Conservation (phyloP, 371 early-diverging fungal species). For the Ecytonucleospora hepatopenaei region DNA sequence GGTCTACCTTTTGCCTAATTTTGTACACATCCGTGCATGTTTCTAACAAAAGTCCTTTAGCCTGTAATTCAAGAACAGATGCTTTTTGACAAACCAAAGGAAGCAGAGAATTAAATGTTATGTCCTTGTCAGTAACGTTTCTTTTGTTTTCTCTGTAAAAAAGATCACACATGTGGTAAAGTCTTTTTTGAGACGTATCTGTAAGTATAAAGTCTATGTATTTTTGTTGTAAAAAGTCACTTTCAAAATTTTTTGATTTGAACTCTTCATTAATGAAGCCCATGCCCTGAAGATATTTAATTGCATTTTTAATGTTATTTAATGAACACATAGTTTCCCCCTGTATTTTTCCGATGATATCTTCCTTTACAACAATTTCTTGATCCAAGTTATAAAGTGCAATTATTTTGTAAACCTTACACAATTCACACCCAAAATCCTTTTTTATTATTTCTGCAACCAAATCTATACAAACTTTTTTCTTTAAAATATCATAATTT, state of each 20-base stretch:
- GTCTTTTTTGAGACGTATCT: constrained; percentile 6
- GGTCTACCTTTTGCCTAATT: constrained; percentile 7
- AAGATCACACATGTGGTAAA: constrained; percentile 36
- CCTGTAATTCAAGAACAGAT: constrained; percentile 17
- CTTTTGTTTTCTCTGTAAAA: constrained; percentile 2
- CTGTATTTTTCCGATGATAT: too few species aligned
- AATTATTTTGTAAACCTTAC: too few species aligned
- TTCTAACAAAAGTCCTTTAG: constrained; percentile 15
- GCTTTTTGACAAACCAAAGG: constrained; percentile 6
- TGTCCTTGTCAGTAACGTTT: constrained; percentile 24
- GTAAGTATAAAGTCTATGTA: constrained; percentile 13
- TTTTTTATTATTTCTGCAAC: too few species aligned
- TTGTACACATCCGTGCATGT: constrained; percentile 7
- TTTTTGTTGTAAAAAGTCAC: not conserved
- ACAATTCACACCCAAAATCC: too few species aligned
- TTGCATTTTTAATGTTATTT: too few species aligned
- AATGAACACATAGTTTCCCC: too few species aligned
- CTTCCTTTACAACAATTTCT: too few species aligned
- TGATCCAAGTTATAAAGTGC: too few species aligned
- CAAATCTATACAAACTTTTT: too few species aligned
- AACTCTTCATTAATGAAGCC: not conserved
- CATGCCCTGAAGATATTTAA: too few species aligned
- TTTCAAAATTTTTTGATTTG: not conserved
- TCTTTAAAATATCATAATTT: too few species aligned
- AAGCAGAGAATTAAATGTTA: constrained; percentile 26